Evolutionary conservation across 1,284 basidiomycete genomes (phyloP).

Genomic region (Coniferiporia weirii): DNA sequence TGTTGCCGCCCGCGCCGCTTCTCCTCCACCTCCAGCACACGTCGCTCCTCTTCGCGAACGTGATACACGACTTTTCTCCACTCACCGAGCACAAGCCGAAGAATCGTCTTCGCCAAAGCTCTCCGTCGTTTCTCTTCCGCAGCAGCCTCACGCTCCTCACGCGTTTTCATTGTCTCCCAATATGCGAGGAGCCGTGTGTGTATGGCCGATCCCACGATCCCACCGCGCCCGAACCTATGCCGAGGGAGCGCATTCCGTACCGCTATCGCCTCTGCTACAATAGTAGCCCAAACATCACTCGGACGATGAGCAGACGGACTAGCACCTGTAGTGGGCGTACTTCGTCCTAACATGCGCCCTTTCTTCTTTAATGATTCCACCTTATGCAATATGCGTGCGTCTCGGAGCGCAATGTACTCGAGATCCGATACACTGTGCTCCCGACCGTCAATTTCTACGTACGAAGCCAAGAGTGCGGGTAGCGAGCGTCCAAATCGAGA

Average conservation of each 20-base stretch:
- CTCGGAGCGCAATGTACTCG: conserved; percentile 39
- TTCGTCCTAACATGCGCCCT: conserved; percentile 30
- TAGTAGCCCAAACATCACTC: conserved; percentile 48
- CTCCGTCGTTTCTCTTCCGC: conserved; percentile 69
- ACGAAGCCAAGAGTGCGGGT: conserved; percentile 54
- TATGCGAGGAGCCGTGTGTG: conserved; percentile 36
- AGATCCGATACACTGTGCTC: conserved; percentile 43
- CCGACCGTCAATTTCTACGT: conserved; percentile 43
- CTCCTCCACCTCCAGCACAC: conserved; percentile 56
- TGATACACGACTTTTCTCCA: conserved; percentile 90
- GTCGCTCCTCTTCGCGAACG: conserved; percentile 65
- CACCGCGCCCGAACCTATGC: conserved; percentile 11
- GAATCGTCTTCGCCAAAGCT: conserved; percentile 64
- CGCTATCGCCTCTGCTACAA: conserved; percentile 30
- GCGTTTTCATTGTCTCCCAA: conserved; percentile 65
- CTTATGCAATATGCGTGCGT: conserved; percentile 49
- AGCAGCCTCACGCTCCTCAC: conserved; percentile 54
- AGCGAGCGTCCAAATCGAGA: conserved; percentile 53
- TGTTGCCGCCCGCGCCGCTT: conserved; percentile 74
- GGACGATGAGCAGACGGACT: not conserved
- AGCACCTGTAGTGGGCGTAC: not conserved
- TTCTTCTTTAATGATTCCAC: conserved; percentile 38
- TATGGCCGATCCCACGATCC: conserved; percentile 5
- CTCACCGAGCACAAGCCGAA: conserved; percentile 68
- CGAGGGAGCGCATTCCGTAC: conserved; percentile 6